Evolutionary conservation across 257 asterid genomes (phyloP).

Genomic region (Rubia yunnanensis): DNA sequence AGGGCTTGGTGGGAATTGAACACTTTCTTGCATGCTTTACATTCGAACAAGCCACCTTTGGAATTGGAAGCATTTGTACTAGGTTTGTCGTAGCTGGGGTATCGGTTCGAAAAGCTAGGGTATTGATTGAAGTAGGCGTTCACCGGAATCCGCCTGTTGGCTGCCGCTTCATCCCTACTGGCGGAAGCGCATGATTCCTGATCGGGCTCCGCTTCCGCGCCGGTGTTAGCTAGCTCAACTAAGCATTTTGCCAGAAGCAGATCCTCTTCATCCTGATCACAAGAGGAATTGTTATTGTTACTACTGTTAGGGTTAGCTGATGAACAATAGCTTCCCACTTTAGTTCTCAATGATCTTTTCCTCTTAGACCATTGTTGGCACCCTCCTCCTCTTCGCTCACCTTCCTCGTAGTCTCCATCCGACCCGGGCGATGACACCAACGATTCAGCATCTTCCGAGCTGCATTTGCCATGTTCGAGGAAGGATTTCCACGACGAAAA

Average conservation of each 20-base stretch:
- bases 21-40: constrained; percentile 91
- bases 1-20: constrained; percentile 91
- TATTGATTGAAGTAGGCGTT: constrained; percentile 12
- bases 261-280: constrained; percentile 52
- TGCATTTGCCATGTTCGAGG: constrained; percentile 89
- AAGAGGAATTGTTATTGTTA: neutral
- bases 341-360: constrained; percentile 66
- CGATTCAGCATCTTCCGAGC: constrained; percentile 67
- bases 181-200: constrained; percentile 76
- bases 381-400: constrained; percentile 17
- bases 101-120: neutral
- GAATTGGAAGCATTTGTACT: constrained; percentile 30
- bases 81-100: neutral
- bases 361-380: constrained; percentile 56
- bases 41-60: constrained; percentile 60
- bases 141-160: constrained; percentile 25
- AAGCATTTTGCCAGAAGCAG: constrained; percentile 67
- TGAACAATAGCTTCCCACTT: constrained; percentile 32
- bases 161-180: constrained; percentile 42
- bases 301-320: constrained; percentile 15
- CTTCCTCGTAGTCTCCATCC: constrained; percentile 33
- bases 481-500: constrained; percentile 85
- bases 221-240: constrained; percentile 59
- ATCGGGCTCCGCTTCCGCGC: constrained; percentile 47
- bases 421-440: constrained; percentile 51